Percentiles rank a stretch among this genome's conserved stretches.
These are phyloP conservation scores for Capsicum baccatum DNA, from an alignment of 257 asterid genomes.

Conservation along the genomic window DNA sequence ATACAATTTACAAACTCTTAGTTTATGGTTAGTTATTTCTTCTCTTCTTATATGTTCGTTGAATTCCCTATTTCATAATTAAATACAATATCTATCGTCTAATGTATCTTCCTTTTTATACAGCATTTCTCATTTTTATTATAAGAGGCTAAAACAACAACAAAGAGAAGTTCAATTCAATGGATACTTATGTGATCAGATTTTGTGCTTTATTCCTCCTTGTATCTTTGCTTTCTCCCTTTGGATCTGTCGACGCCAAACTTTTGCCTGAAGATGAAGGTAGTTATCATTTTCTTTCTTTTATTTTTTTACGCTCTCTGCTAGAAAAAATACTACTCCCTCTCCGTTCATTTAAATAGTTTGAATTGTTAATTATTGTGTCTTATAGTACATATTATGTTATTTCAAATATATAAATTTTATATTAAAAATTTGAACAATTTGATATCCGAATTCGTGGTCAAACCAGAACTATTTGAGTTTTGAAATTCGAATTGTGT, in stretches of 20 bases:
- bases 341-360: too few relatives aligned
- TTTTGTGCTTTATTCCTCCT: background rate
- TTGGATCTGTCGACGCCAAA: slow-evolving; percentile 15
- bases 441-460: too few relatives aligned
- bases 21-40: background rate
- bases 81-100: background rate
- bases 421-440: too few relatives aligned
- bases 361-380: too few relatives aligned
- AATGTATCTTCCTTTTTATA: background rate
- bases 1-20: background rate
- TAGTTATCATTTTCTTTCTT: background rate
- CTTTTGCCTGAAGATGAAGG: slow-evolving; percentile 33
- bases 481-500: too few relatives aligned
- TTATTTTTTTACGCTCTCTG: background rate
- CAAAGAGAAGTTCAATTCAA: too few relatives aligned
- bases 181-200: slow-evolving; percentile 10
- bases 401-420: too few relatives aligned
- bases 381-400: too few relatives aligned
- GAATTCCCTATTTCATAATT: too few relatives aligned
- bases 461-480: too few relatives aligned
- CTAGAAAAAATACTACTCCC: background rate
- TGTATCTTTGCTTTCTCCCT: background rate
- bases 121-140: background rate
- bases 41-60: background rate
- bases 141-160: background rate